A percentile compares a stretch with the other conserved stretches of the same genome.
Evolutionary conservation across 2,329 filamentous ascomycete species (phyloP).

Genomic region (Hymenoscyphus linearis): DNA sequence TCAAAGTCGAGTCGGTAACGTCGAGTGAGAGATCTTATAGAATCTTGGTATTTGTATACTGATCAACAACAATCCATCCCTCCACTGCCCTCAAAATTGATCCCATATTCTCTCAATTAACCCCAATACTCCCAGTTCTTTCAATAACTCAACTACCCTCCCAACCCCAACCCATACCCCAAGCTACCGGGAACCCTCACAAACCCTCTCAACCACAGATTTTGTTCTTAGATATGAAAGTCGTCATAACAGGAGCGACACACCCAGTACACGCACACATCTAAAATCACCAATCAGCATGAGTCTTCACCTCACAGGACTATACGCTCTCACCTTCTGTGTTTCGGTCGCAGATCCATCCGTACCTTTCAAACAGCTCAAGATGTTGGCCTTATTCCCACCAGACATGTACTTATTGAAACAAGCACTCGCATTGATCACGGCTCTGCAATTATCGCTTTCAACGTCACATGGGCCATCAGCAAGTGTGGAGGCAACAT

Average conservation of each 20-base stretch:
- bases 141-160: not conserved
- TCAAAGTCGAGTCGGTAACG: no score
- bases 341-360: conserved; percentile 14
- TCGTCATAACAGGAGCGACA: conserved; percentile 9
- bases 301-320: not conserved
- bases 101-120: not conserved
- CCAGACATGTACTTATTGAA: conserved; percentile 16
- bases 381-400: conserved; percentile 10
- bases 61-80: not conserved
- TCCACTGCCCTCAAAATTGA: not conserved
- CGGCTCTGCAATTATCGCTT: conserved; percentile 16
- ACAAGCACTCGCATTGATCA: conserved; percentile 18
- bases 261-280: conserved; percentile 13
- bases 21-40: no score
- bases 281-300: not conserved
- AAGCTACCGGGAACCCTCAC: not conserved
- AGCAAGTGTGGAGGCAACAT: conserved; percentile 2
- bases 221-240: conserved; percentile 10
- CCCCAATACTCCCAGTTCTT: not conserved
- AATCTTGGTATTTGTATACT: no score
- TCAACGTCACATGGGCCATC: conserved; percentile 12
- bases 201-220: conserved; percentile 6
- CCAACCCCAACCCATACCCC: not conserved
- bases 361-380: conserved; percentile 18
- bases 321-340: conserved; percentile 13